A percentile compares a stretch with the other conserved stretches of the same genome.
These are phyloP conservation scores for Globisporangium abappressorium DNA, from an alignment of 352 stramenopile species.

Conservation along the genomic window DNA sequence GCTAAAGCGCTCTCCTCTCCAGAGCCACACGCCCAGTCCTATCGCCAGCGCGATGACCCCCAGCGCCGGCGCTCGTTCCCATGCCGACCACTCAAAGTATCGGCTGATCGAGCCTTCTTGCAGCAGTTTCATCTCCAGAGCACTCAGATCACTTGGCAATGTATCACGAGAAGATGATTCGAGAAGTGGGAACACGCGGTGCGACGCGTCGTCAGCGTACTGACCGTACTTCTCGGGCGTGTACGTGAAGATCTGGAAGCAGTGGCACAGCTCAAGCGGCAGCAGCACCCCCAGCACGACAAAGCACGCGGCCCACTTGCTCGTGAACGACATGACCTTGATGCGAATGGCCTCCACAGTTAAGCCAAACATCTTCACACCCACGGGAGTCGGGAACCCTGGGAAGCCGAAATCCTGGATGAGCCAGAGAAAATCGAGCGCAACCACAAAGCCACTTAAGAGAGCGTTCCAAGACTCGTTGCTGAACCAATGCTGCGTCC, in stretches of 20 bases:
- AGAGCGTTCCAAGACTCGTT: slow-evolving; percentile 42
- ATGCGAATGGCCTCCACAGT: slow-evolving; percentile 20
- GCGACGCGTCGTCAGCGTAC: slow-evolving; percentile 22
- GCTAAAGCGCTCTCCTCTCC: slow-evolving; percentile 33
- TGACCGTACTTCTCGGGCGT: slow-evolving; percentile 32
- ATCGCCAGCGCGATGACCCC: slow-evolving; percentile 25
- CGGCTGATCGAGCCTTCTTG: slow-evolving; percentile 42
- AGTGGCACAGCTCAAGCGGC: slow-evolving; percentile 47
- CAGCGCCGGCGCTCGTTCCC: slow-evolving; percentile 41
- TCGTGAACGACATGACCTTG: slow-evolving; percentile 30
- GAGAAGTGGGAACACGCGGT: slow-evolving; percentile 24
- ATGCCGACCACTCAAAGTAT: slow-evolving; percentile 46
- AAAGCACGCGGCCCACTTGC: slow-evolving; percentile 48
- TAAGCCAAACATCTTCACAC: slow-evolving; percentile 40
- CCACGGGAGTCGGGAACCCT: slow-evolving; percentile 33
- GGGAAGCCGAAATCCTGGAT: slow-evolving; percentile 54
- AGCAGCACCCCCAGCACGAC: slow-evolving; percentile 45
- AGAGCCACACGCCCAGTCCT: slow-evolving; percentile 29
- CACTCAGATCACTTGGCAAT: slow-evolving; percentile 15
- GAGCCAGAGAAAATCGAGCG: slow-evolving; percentile 48
- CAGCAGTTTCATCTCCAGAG: slow-evolving; percentile 18
- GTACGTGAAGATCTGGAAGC: slow-evolving; percentile 45
- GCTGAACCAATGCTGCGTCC: slow-evolving; percentile 24
- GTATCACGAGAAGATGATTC: neutral
- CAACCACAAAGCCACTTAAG: slow-evolving; percentile 30